Base-by-base conservation (phyloP, 257 asterid genomes). In the Fraxinus excelsior region DNA sequence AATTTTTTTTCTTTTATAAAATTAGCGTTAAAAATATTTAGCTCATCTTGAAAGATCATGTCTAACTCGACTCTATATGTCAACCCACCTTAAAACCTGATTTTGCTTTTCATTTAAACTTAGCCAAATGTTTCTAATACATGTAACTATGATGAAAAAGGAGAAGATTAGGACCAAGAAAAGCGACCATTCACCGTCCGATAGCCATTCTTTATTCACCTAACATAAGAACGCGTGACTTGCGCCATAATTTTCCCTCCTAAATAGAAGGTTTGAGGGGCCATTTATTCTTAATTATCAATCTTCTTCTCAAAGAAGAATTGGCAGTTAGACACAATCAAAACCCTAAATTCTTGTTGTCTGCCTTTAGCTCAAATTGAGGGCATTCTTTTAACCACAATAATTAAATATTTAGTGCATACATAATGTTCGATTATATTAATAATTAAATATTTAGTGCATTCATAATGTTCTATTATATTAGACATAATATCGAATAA, bases 231-330 rank as follows among this genome's bases (percentile, higher is more conserved):
- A 26, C 7, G 34, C 68, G 68, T 62, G 68, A 26, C 32, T 60
- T 60, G 5, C 34, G 67, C 14, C 31, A 25, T 60, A 42, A 60
- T 28, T 60, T 60, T 11, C 18, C 67, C 18, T 16, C 0, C 7
- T 60, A 60, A 7, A 8, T 60, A 2, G 16, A 60, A 10, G 32
- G 18, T 60, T 60, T 60, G 67, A 60, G 67, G 67, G 67, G 18
- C 67, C 67, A 11, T 60, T 60, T 25, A 6, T 25, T 25, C 16
- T 21, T 60, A 60, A 60, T 60, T 60, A 60, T 18, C 32, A 60
- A 60, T 60, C 67, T 23, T 60, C 67, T 23, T 60, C 67, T 60
- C 34, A 60, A 60, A 23, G 67, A 58, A 58, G 29, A 60, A 25
- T 5, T 23, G 14, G 67, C 29, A 58, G 26, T 60, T 60, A 25